A percentile compares a stretch with the other conserved stretches of the same genome.
phyloP scores from a whole-genome alignment of 345 rosid genomes.

The Camelina neglecta region DNA sequence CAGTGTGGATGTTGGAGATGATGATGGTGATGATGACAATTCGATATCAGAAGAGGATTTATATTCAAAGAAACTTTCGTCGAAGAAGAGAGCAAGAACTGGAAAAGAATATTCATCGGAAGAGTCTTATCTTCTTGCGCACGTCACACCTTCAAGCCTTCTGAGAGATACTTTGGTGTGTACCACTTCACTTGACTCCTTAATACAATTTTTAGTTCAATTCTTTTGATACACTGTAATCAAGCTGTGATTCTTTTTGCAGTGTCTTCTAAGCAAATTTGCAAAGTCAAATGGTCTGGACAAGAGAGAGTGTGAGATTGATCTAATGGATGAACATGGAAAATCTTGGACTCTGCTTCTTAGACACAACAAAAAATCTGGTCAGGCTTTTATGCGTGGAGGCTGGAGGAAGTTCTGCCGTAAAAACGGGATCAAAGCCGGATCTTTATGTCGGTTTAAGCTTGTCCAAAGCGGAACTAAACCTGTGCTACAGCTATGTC shows the following conservation, averaged over 20 bases:
- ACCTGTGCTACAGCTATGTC: slow-evolving; percentile 34
- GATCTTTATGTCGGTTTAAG: slow-evolving; percentile 19
- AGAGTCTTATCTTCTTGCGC: slow-evolving; percentile 17
- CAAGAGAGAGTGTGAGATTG: slow-evolving; percentile 24
- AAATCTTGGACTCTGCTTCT: slow-evolving; percentile 31
- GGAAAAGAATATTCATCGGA: slow-evolving; percentile 24
- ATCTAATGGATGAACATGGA: slow-evolving; percentile 18
- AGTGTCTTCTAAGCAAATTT: slow-evolving; percentile 21
- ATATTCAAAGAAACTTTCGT: slow-evolving; percentile 1
- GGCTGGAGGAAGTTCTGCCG: slow-evolving; percentile 35
- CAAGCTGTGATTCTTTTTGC: background rate
- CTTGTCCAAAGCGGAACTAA: slow-evolving; percentile 29
- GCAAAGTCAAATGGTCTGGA: slow-evolving; percentile 32
- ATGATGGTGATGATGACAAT: background rate
- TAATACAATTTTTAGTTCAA: background rate
- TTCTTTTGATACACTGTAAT: slow-evolving; percentile 10
- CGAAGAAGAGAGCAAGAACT: slow-evolving; percentile 30
- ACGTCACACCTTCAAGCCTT: slow-evolving; percentile 34
- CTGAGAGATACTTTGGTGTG: slow-evolving; percentile 7
- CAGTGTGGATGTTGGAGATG: background rate
- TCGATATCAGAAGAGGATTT: background rate
- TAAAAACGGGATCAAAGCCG: slow-evolving; percentile 22
- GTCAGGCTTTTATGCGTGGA: slow-evolving; percentile 26
- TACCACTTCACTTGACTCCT: background rate
- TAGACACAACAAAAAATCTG: slow-evolving; percentile 29